Evolutionary conservation across 805 yeast species (phyloP).

Genomic region (Ogataea parapolymorpha): DNA sequence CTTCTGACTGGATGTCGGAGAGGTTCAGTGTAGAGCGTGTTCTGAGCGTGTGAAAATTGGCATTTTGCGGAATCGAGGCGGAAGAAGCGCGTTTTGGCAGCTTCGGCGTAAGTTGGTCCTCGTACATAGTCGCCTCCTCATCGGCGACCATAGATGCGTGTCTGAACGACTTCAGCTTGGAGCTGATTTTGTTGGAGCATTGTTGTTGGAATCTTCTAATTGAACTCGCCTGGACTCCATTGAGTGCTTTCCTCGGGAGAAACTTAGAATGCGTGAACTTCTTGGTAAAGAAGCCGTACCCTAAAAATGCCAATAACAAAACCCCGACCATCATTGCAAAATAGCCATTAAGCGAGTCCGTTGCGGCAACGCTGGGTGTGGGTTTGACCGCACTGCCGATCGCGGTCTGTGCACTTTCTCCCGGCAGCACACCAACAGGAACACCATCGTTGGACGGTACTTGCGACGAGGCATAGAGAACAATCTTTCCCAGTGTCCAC

Average conservation of each 20-base stretch:
- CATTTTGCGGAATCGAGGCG: conserved; percentile 2
- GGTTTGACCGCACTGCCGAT: not conserved
- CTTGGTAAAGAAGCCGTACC: conserved; percentile 12
- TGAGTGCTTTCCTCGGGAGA: conserved; percentile 1
- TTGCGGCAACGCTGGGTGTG: not conserved
- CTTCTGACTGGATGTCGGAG: conserved; percentile 15
- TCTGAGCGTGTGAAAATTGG: conserved; percentile 18
- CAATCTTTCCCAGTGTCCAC: conserved; percentile 91
- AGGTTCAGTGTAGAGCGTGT: conserved; percentile 32
- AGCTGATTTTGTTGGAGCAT: conserved; percentile 11
- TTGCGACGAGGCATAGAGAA: conserved; percentile 77
- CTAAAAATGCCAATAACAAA: conserved; percentile 12
- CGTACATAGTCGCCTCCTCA: conserved; percentile 16
- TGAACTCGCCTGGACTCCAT: conserved; percentile 4
- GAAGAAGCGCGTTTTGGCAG: conserved; percentile 19
- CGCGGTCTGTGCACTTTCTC: conserved; percentile 24
- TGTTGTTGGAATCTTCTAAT: conserved; percentile 5
- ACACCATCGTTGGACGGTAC: conserved; percentile 32
- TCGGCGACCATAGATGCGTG: conserved; percentile 14
- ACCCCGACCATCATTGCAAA: conserved; percentile 15
- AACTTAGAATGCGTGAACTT: conserved; percentile 3
- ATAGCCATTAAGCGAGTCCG: conserved; percentile 6
- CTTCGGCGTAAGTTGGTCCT: conserved; percentile 9
- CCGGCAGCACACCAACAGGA: conserved; percentile 39
- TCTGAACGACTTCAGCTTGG: conserved; percentile 9